Evolutionary conservation across 441 rosid genomes (phyloP), one percentile per base, ranked within the genome.

Genomic region (Geranium incanum): DNA sequence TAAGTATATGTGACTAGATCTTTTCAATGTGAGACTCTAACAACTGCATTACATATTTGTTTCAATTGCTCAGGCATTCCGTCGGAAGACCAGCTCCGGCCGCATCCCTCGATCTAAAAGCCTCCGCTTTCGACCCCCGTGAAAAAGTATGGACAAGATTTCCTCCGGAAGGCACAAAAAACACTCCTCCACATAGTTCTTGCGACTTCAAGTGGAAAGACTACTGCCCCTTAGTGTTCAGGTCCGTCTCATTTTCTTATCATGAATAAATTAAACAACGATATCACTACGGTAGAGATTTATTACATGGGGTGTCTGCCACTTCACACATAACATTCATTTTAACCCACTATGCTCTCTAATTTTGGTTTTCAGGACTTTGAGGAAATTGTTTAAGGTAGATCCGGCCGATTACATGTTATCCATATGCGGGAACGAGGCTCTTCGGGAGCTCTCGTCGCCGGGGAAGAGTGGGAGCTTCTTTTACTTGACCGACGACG

Each of bases 401-500:
- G 99, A 93, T 18, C 87, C 98, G 70, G 98, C 97, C 38, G 98
- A 95, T 82, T 95, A 93, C 82, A 93, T 95, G 99, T 21, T 93
- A 66, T 89, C 97, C 1, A 86, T 95, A 70, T 95, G 99, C 68
- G 98, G 98, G 36, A 88, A 93, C 70, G 97, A 93, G 75, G 99
- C 94, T 4, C 98, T 95, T 74, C 84, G 99, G 57, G 99, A 95
- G 84, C 92, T 95, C 43, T 91, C 98, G 52, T 95, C 98, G 68
- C 97, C 97, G 0, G 98, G 99, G 36, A 95, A 95, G 80, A 95
- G 99, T 80, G 99, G 98, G 70, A 91, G 97, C 73, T 95, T 92
- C 76, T 95, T 95, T 80, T 95, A 95, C 82, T 76, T 95, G 57
- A 95, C 98, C 39, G 81, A 88, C 50, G 99, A 95, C 75, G 97